Percentiles rank a stretch among this genome's conserved stretches.
These are phyloP conservation scores for Parachlorella kessleri DNA, from an alignment of 139 green algal genomes.

Conservation along the genomic window DNA sequence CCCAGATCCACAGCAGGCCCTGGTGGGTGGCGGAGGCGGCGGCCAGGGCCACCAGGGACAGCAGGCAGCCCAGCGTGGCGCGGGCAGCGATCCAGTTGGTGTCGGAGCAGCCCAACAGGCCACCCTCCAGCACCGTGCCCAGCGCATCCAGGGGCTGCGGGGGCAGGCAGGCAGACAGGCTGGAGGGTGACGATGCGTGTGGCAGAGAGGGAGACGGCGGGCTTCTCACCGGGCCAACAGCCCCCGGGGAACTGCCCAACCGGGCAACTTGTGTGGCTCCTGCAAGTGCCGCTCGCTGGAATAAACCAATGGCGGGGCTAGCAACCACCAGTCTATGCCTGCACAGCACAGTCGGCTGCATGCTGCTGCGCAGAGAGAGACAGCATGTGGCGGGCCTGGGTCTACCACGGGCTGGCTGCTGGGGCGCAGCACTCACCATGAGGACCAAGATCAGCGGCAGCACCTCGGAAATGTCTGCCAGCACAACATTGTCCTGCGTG, in stretches of 20 bases:
- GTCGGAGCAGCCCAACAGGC: conserved; percentile 39
- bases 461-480: conserved; percentile 15
- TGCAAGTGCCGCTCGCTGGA: too few species aligned
- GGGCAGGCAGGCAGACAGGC: background rate
- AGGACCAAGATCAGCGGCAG: conserved; percentile 32
- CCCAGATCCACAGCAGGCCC: conserved; percentile 30
- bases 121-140: conserved; percentile 40
- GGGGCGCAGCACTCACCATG: too few species aligned
- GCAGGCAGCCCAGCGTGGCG: conserved; percentile 2
- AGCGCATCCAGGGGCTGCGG: conserved; percentile 42
- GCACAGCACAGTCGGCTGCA: too few species aligned
- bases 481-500: conserved; percentile 24
- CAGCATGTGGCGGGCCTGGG: too few species aligned
- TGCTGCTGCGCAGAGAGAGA: too few species aligned
- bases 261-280: too few species aligned
- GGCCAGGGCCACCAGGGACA: conserved; percentile 27
- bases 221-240: too few species aligned
- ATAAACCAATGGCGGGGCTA: too few species aligned
- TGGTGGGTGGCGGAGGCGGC: background rate
- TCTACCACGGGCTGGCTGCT: too few species aligned
- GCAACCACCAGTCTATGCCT: too few species aligned
- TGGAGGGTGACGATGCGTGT: background rate
- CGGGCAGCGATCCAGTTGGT: conserved; percentile 33
- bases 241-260: too few species aligned
- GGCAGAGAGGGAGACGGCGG: too few species aligned